Evolutionary conservation across 257 asterid species (phyloP).

Genomic region (Nicotiana attenuata): DNA sequence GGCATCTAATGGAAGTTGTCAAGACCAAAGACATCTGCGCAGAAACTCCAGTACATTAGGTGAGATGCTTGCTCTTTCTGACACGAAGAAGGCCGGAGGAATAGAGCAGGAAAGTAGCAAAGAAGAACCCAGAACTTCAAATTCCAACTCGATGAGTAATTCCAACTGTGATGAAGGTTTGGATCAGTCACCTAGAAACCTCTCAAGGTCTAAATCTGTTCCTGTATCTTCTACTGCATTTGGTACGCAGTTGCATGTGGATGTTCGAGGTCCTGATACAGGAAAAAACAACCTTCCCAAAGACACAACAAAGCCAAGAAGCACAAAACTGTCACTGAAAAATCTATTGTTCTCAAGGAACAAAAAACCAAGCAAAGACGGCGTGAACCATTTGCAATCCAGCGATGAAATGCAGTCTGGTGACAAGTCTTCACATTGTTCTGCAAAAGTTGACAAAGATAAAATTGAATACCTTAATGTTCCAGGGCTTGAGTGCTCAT

Average conservation of each 20-base stretch:
- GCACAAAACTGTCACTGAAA: constrained; percentile 55
- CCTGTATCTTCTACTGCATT: constrained; percentile 64
- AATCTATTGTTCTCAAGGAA: constrained; percentile 73
- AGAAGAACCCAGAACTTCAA: constrained; percentile 35
- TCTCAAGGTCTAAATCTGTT: constrained; percentile 76
- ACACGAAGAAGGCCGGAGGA: constrained; percentile 42
- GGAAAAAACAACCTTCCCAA: constrained; percentile 34
- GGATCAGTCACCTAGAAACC: constrained; percentile 49
- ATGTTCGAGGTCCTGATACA: constrained; percentile 27
- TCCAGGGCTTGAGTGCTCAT: constrained; percentile 11
- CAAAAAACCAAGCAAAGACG: constrained; percentile 53
- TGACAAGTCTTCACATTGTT: constrained; percentile 13
- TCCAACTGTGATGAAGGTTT: constrained; percentile 23
- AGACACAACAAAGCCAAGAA: constrained; percentile 45
- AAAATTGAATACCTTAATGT: constrained; percentile 20
- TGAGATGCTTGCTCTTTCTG: constrained; percentile 99
- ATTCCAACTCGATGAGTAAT: constrained; percentile 23
- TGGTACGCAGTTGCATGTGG: constrained; percentile 37
- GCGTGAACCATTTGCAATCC: constrained; percentile 28
- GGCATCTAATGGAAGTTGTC: constrained; percentile 63
- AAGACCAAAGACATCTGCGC: constrained; percentile 55
- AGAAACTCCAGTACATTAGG: constrained; percentile 93
- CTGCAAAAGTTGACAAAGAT: constrained; percentile 20
- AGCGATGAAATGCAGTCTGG: constrained; percentile 25
- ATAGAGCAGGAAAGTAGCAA: constrained; percentile 31